Evolutionary conservation across 75 land plant species (phyloP).

Genomic region (Chamaecyparis obtusa): DNA sequence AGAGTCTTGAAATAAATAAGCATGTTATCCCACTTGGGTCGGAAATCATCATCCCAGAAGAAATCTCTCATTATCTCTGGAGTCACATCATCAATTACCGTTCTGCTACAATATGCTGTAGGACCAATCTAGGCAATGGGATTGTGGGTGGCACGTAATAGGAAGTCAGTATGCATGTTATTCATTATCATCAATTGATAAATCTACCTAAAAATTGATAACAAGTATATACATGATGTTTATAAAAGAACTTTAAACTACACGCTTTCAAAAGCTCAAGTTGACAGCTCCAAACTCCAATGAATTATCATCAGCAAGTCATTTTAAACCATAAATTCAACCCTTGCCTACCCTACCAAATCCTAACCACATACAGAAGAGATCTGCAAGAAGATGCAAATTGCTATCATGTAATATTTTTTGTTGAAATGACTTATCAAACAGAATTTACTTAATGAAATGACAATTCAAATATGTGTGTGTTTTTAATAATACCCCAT

Average conservation of each 20-base stretch:
- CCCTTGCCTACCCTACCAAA: neutral
- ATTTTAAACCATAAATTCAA: neutral
- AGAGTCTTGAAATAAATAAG: conserved; percentile 48
- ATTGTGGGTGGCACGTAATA: neutral
- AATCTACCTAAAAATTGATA: neutral
- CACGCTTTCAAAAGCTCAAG: neutral
- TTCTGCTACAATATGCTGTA: conserved; percentile 81
- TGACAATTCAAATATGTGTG: neutral
- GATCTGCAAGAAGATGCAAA: neutral
- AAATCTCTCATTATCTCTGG: conserved; percentile 89
- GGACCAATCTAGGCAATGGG: conserved; percentile 56
- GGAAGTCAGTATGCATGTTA: neutral
- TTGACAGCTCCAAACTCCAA: neutral
- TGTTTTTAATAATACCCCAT: neutral
- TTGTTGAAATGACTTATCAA: no score
- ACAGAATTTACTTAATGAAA: neutral
- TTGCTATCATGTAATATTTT: neutral
- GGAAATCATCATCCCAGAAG: conserved; percentile 95
- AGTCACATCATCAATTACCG: conserved; percentile 73
- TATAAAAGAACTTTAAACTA: neutral
- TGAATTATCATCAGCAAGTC: neutral
- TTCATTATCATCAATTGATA: neutral
- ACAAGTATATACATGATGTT: neutral
- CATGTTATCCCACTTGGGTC: conserved; percentile 94
- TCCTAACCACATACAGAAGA: neutral